These are phyloP conservation scores for Vickermania spadyakhi DNA, from an alignment of 208 protist species.

Conservation along the genomic window DNA sequence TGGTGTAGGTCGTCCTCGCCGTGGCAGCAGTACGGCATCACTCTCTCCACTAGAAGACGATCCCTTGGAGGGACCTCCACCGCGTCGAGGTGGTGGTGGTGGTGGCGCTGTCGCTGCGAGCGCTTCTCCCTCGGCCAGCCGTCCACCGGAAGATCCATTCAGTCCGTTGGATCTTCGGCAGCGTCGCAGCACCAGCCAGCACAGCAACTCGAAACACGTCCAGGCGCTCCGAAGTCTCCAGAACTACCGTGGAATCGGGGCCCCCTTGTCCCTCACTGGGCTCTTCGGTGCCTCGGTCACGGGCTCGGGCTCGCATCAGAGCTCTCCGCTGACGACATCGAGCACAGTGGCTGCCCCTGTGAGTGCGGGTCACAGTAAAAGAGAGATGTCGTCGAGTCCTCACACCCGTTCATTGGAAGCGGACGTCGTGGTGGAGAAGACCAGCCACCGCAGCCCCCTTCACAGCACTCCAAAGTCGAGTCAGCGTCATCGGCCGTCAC, in stretches of 20 bases:
- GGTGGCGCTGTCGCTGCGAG: neutral
- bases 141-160: neutral
- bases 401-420: no score
- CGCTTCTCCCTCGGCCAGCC: neutral
- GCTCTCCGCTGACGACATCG: no score
- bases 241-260: neutral
- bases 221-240: neutral
- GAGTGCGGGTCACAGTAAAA: no score
- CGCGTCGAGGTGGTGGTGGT: neutral
- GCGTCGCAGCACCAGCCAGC: neutral
- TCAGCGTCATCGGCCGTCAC: no score
- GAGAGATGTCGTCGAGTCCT: no score
- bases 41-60: neutral
- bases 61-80: neutral
- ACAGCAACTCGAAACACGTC: neutral
- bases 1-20: neutral
- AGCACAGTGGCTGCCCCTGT: no score
- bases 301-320: no score
- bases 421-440: no score
- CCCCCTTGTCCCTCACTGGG: neutral
- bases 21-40: neutral
- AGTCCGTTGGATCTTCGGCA: neutral
- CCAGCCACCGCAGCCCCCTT: no score
- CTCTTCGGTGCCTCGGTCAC: neutral
- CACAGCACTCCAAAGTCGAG: no score